Evolutionary conservation across 2,329 filamentous ascomycete species (phyloP), one percentile per base, ranked within the genome.

Genomic region (Apiospora kogelbergensis): DNA sequence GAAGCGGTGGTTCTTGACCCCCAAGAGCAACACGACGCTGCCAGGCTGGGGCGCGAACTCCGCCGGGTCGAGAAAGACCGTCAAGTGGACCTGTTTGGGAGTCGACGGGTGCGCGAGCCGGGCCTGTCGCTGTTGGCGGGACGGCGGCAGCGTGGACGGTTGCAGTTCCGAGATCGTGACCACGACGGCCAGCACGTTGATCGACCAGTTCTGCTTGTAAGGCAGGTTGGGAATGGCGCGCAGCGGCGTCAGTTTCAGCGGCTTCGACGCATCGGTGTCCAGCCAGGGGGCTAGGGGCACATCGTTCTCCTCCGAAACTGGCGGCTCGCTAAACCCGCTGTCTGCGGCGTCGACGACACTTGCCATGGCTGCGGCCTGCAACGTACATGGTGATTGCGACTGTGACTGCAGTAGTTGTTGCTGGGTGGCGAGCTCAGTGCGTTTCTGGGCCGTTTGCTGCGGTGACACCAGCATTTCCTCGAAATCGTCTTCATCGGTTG

Each of bases 151-250:
- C 3, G 82, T 79, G 0, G 84, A 85, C 1, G 85, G 79, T 69
- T 88, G 84, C 20, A 87, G 76, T 0, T 78, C 80, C 0, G 84
- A 85, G 3, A 88, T 76, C 1, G 82, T 81, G 0, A 79, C 77
- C 3, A 88, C 70, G n/a, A 89, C 80, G 68, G 81, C 85, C 3
- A 89, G 81, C 7, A 87, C 78, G 70, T 88, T 88, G 75, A 85
- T 82, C 63, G 84, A 84, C 86, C 86, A 89, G 74, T 89, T 89
- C 69, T 88, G 85, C 67, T 84, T 83, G 76, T 86, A 88, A 1
- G 86, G 86, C 0, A 89, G 81, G 70, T 83, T 78, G 0, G 86
- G 84, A 65, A 89, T 84, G 7, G 82, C 79, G 63, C 80, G 80
- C 15, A 89, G 79, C 3, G 80, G 80, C 0, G 86, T 88, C 37